phyloP scores from a whole-genome alignment of 768 basidiomycete genomes.

The Mycena galericulata region DNA sequence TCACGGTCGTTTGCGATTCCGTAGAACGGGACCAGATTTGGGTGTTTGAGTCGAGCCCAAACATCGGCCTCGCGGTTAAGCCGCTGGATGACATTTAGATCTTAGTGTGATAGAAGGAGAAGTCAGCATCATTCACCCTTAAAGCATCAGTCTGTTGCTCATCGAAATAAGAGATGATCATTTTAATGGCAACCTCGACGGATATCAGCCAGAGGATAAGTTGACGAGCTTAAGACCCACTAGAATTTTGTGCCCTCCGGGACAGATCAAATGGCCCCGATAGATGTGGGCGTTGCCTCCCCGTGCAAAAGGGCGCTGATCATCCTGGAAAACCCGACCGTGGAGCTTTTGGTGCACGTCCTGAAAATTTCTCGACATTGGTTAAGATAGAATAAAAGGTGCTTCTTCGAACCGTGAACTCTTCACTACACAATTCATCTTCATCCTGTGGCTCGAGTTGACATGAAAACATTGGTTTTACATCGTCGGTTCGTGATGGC shows the following conservation, averaged over 20 bases:
- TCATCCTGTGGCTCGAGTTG: no score
- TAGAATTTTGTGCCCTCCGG: conserved; percentile 24
- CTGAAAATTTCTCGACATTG: no score
- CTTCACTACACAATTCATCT: no score
- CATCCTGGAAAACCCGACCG: conserved; percentile 11
- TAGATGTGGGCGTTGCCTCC: conserved; percentile 30
- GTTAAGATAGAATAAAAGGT: no score
- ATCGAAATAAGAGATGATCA: conserved; percentile 24
- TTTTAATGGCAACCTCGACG: conserved; percentile 31
- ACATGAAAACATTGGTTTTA: no score
- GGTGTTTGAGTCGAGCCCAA: neutral
- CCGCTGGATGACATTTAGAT: neutral
- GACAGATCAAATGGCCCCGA: conserved; percentile 14
- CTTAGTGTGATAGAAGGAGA: no score
- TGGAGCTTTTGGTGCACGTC: neutral
- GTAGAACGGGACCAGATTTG: conserved; percentile 12
- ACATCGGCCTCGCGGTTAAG: conserved; percentile 4
- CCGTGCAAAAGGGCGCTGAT: conserved; percentile 24
- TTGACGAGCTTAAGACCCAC: neutral
- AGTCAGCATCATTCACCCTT: conserved; percentile 14
- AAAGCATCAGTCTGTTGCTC: conserved; percentile 18
- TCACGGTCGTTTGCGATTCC: conserved; percentile 8
- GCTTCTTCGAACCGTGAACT: no score
- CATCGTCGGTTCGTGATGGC: no score
- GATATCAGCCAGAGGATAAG: neutral